Conservation (phyloP, 2,329 filamentous ascomycete genomes). For the Cryphonectria radicalis region DNA sequence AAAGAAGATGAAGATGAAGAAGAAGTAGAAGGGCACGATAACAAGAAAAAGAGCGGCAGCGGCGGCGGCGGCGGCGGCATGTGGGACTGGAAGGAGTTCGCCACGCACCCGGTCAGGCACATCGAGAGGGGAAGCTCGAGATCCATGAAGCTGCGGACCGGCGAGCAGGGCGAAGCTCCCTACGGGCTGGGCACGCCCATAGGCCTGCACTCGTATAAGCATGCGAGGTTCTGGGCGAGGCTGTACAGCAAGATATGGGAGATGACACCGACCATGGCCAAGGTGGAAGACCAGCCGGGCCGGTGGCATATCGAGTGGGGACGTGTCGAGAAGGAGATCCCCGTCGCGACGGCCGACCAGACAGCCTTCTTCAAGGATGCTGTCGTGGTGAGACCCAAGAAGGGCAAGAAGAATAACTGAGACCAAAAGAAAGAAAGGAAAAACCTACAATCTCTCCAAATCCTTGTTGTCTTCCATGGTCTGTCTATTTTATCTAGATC, state of each 20-base stretch:
- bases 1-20: no score
- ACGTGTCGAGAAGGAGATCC: slow-evolving; percentile 33
- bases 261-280: slow-evolving; percentile 48
- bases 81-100: slow-evolving; percentile 52
- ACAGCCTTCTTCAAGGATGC: slow-evolving; percentile 55
- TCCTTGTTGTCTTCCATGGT: neutral
- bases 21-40: neutral
- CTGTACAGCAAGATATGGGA: slow-evolving; percentile 53
- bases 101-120: slow-evolving; percentile 42
- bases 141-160: slow-evolving; percentile 42
- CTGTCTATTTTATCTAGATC: neutral
- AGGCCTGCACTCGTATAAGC: slow-evolving; percentile 41
- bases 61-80: neutral
- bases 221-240: slow-evolving; percentile 49
- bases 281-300: slow-evolving; percentile 31
- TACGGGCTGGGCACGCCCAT: slow-evolving; percentile 39
- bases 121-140: slow-evolving; percentile 45
- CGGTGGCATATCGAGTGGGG: slow-evolving; percentile 54
- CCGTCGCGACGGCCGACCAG: slow-evolving; percentile 41
- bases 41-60: neutral
- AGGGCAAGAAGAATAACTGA: slow-evolving; percentile 1
- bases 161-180: slow-evolving; percentile 42
- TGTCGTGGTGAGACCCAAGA: neutral
- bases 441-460: neutral
- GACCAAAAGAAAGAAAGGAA: neutral